Evolutionary conservation across 768 basidiomycete species (phyloP), one percentile per base, ranked within the genome.

Genomic region (Phylloporus sp.): DNA sequence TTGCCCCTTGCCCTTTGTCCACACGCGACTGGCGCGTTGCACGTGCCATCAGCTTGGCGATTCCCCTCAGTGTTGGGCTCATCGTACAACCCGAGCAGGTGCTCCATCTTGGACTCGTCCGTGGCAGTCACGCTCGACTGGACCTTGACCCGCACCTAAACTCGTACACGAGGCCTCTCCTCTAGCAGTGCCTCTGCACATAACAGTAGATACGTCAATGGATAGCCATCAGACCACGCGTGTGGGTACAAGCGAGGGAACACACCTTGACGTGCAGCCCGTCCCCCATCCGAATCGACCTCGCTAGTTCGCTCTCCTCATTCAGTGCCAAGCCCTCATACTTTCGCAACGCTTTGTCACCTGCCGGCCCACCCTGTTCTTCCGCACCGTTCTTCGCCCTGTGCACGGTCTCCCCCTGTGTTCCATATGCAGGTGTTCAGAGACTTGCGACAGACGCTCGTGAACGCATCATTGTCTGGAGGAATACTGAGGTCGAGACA

Each of bases 401-500:
- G 46, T 59, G 65, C 60, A 86, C 87, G 1, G 88, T 94, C 50
- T 87, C 84, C 65, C n/a, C 97, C 95, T 0, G 95, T 98, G 59
- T 99, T 98, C 52, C 95, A 75, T 8, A 95, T 83, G 67, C 95
- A 99, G 11, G 85, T 81, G 57, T 88, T 90, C 54, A 98, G 70
- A 47, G 98, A 95, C 49, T 92, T 88, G 35, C 95, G 80, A 58
- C 88, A 92, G 72, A 95, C 82, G 50, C 88, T 77, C 36, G 90
- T 87, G 73, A 86, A 89, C 62, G 81, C 82, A 55, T 91, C 88
- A 49, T 91, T 85, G 2, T 80, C 86, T 0, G 89, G 87, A 2
- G 94, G 93, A 23, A 99, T 91, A 60, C 91, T 88, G 40, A 98
- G 66, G 70, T 99, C 97, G 49, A 99, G 73, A 64, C 97, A 99